A percentile compares a stretch with the other conserved stretches of the same genome.
Evolutionary conservation across 345 rosid genomes (phyloP).

Genomic region (Hevea brasiliensis): DNA sequence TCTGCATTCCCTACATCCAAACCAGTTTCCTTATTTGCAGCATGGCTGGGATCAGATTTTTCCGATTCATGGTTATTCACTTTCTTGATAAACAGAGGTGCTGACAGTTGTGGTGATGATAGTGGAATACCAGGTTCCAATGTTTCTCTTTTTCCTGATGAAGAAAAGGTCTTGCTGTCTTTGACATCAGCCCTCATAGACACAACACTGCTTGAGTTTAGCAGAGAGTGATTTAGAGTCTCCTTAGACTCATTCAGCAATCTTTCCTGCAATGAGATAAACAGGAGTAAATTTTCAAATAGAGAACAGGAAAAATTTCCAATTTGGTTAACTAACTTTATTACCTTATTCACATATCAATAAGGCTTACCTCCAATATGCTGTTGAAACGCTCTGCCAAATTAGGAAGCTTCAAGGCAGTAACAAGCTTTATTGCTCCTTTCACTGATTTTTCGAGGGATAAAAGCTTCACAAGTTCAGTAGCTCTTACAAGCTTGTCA

Average conservation of each 20-base stretch:
- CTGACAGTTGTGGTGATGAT: constrained; percentile 40
- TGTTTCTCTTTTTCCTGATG: constrained; percentile 33
- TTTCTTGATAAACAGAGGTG: constrained; percentile 49
- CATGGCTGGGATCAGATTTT: constrained; percentile 29
- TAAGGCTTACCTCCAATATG: constrained; percentile 66
- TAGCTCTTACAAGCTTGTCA: constrained; percentile 79
- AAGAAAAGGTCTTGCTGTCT: constrained; percentile 27
- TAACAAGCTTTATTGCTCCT: constrained; percentile 89
- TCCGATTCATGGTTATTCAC: constrained; percentile 40
- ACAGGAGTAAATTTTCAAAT: constrained; percentile 13
- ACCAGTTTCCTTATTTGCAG: constrained; percentile 19
- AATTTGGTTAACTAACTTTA: neutral
- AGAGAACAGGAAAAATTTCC: neutral
- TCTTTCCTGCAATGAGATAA: constrained; percentile 57
- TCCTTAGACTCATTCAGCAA: constrained; percentile 54
- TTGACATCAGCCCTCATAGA: constrained; percentile 23
- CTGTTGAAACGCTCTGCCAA: constrained; percentile 80
- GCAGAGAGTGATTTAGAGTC: constrained; percentile 16
- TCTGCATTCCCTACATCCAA: constrained; percentile 22
- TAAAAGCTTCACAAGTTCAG: constrained; percentile 75
- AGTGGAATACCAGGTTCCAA: constrained; percentile 34
- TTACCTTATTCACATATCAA: neutral
- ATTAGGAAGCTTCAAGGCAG: constrained; percentile 86
- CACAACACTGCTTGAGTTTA: constrained; percentile 16
- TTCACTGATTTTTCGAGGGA: constrained; percentile 73